phyloP scores from a whole-genome alignment of 2,329 filamentous ascomycete genomes.

The Esteya vermicola region DNA sequence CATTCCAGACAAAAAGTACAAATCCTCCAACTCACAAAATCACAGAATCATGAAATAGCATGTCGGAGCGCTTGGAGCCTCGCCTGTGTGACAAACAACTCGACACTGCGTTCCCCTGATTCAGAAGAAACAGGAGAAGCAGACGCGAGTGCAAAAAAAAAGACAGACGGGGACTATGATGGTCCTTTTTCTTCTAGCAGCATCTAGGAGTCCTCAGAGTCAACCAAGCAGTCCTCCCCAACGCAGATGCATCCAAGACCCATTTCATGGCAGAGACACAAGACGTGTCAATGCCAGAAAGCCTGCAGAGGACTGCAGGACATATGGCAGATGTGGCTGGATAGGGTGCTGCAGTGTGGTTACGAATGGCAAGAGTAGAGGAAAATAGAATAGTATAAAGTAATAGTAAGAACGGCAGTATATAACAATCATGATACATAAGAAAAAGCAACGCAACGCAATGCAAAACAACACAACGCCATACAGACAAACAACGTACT shows the following conservation, averaged over 20 bases:
- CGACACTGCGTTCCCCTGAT: not conserved
- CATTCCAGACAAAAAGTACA: too few relatives aligned
- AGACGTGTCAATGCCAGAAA: slow-evolving; percentile 1
- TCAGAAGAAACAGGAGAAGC: not conserved
- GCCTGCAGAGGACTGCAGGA: not conserved
- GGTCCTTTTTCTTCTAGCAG: slow-evolving; percentile 18
- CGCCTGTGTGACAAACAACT: slow-evolving; percentile 13
- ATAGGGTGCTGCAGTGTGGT: slow-evolving; percentile 1
- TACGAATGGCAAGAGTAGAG: not conserved
- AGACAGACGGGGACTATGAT: slow-evolving; percentile 21
- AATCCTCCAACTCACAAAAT: too few relatives aligned
- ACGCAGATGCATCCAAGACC: not conserved
- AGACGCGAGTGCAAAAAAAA: too few relatives aligned
- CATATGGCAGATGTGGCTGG: slow-evolving; percentile 1
- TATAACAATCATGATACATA: too few relatives aligned
- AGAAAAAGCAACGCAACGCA: too few relatives aligned
- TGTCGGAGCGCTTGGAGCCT: slow-evolving; percentile 20
- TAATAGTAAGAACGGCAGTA: too few relatives aligned
- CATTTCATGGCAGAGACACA: not conserved
- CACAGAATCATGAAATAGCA: too few relatives aligned
- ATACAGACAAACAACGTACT: too few relatives aligned
- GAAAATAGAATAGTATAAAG: not conserved
- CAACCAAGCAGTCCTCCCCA: too few relatives aligned
- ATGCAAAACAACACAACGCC: too few relatives aligned
- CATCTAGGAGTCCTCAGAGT: not conserved